Conservation (phyloP, 257 asterid species). For the Agastache rugosa region DNA sequence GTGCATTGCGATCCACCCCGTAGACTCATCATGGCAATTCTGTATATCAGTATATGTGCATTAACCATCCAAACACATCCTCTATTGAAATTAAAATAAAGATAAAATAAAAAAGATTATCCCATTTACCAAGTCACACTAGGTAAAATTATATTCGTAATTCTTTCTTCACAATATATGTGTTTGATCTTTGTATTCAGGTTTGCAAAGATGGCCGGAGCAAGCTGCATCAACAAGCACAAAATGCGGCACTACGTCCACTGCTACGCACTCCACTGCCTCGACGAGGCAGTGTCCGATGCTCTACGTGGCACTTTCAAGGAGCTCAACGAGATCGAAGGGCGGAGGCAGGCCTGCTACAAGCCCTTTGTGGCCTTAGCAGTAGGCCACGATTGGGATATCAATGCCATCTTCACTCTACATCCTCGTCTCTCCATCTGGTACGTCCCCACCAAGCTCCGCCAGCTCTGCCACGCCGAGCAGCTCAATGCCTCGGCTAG, state of each 20-base stretch:
- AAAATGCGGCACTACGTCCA: slow-evolving; percentile 97
- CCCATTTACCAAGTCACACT: too few species aligned
- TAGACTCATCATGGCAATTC: too few species aligned
- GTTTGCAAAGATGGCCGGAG: slow-evolving; percentile 86
- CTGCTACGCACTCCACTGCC: slow-evolving; percentile 95
- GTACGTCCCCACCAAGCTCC: slow-evolving; percentile 98
- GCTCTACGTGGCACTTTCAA: slow-evolving; percentile 72
- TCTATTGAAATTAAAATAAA: too few species aligned
- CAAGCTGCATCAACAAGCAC: slow-evolving; percentile 96
- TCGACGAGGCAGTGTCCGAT: slow-evolving; percentile 80
- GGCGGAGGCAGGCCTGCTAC: slow-evolving; percentile 93
- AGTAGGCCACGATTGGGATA: slow-evolving; percentile 82
- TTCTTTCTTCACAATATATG: too few species aligned
- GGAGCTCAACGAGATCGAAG: slow-evolving; percentile 89
- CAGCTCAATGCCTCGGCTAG: slow-evolving; percentile 58
- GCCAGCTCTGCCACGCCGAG: slow-evolving; percentile 95
- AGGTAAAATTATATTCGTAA: too few species aligned
- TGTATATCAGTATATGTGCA: too few species aligned
- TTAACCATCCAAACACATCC: too few species aligned
- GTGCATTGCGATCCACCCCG: too few species aligned
- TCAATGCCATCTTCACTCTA: slow-evolving; percentile 75
- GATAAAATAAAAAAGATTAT: too few species aligned
- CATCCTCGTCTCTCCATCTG: slow-evolving; percentile 87
- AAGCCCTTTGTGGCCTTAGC: slow-evolving; percentile 88
- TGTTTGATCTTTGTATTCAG: too few species aligned